Percentiles rank a stretch among this genome's conserved stretches.
Conservation (phyloP, 306 rosid genomes). For the Lablab purpureus region DNA sequence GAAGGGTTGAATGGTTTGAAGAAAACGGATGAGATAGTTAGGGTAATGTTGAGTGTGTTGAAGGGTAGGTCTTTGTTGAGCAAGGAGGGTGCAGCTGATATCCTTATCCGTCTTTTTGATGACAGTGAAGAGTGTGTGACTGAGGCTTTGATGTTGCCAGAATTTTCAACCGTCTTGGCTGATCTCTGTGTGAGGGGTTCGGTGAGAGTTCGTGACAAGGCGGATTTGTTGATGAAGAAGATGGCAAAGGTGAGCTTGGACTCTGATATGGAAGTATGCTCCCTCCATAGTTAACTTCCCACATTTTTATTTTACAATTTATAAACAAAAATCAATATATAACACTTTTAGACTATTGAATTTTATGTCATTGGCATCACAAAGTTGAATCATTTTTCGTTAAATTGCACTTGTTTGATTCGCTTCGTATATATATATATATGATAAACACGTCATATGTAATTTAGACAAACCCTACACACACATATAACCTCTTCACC, state of each 20-base stretch:
- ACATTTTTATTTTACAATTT: no score
- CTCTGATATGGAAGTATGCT: conserved; percentile 40
- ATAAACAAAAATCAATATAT: no score
- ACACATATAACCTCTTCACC: no score
- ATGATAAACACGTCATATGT: no score
- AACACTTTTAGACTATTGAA: no score
- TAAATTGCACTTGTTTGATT: no score
- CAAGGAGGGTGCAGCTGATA: conserved; percentile 83
- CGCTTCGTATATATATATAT: no score
- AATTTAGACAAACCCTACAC: no score
- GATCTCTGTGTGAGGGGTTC: conserved; percentile 90
- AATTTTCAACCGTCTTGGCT: conserved; percentile 60
- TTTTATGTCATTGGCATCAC: no score
- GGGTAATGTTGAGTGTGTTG: conserved; percentile 62
- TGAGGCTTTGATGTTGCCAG: conserved; percentile 63
- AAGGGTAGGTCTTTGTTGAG: conserved; percentile 76
- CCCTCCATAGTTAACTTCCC: conserved; percentile 8
- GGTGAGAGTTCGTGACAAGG: conserved; percentile 64
- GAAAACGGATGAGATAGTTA: conserved; percentile 51
- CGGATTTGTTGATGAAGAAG: conserved; percentile 70
- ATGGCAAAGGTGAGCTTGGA: conserved; percentile 54
- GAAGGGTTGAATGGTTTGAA: conserved; percentile 76
- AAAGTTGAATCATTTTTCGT: no score
- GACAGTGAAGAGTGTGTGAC: conserved; percentile 64
- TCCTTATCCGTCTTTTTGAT: conserved; percentile 73